Evolutionary conservation across 352 stramenopile genomes (phyloP).

Genomic region (Phytophthora fragariae): DNA sequence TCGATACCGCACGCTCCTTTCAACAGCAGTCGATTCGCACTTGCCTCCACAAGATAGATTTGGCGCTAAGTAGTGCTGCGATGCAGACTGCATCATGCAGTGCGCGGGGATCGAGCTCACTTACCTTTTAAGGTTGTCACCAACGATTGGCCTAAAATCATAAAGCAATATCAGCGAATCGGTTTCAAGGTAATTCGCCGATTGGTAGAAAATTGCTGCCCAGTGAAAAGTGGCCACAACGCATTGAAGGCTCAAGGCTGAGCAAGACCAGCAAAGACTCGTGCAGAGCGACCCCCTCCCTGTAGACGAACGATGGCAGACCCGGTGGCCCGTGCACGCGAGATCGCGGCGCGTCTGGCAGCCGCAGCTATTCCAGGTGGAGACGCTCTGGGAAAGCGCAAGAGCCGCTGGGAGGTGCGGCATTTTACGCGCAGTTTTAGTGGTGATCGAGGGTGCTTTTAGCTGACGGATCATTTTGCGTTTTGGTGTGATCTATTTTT

Average conservation of each 20-base stretch:
- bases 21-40: too few relatives aligned
- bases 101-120: too few relatives aligned
- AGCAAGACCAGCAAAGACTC: not conserved
- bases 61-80: too few relatives aligned
- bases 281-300: not conserved
- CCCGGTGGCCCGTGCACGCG: constrained; percentile 80
- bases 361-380: constrained; percentile 69
- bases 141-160: not conserved
- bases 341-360: constrained; percentile 84
- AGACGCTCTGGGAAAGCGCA: constrained; percentile 81
- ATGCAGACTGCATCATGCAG: too few relatives aligned
- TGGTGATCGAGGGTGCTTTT: not conserved
- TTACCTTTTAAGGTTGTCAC: constrained; percentile 2
- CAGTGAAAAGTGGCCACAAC: constrained; percentile 33
- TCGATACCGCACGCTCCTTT: too few relatives aligned
- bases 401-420: constrained; percentile 87
- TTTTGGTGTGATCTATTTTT: constrained; percentile 22
- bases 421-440: constrained; percentile 8
- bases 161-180: constrained; percentile 10
- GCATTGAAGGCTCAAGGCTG: constrained; percentile 8
- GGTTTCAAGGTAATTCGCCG: not conserved
- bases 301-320: constrained; percentile 49
- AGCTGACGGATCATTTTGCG: not conserved
- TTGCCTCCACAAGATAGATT: too few relatives aligned
- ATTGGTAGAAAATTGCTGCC: constrained; percentile 54